Base-by-base conservation (phyloP, 306 rosid species). In the Ceratonia siliqua region DNA sequence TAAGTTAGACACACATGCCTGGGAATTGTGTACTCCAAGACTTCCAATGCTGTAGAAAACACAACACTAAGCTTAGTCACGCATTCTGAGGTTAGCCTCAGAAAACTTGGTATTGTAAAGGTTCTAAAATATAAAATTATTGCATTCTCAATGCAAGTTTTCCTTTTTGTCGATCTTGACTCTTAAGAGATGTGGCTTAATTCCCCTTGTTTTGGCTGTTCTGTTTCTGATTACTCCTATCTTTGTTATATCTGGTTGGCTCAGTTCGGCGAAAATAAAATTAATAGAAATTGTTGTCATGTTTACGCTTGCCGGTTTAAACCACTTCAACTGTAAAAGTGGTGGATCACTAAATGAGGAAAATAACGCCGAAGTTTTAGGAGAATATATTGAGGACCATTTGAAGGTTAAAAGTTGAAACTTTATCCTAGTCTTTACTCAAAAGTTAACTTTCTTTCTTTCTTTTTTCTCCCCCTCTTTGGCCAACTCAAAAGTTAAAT, bases 1-100 rank as follows among this genome's bases (percentile, higher is more conserved):
- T 72, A 92, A 75, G 88, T 95, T 92, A 0, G 96, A 79, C 11
- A 95, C 99, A 41, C 99, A 95, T 69, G 99, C 99, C 68, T 86
- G 91, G 0, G 98, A 84, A 67, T 95, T 92, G 79, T 85, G 97
- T 50, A 88, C 91, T 20, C 98, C 99, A 10, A 95, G 91, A 72
- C 98, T 92, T 73, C 99, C 99, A 66, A 95, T 95, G 89, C 99
- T 94, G 97, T 77, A 75, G 0, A 71, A 70, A 72, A 50, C 42
- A 66, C 0, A 14, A n/a, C n/a, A 48, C 1, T 58, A 46, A 4
- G 49, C 6, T 54, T 56, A 72, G 61, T 45, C 7, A 62, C 50
- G 24, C 74, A 46, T 72, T 25, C 14, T 64, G 4, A 45, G 15
- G 36, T 41, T 68, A 56, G 50, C 61, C 61, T 55, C 3, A 18